Base-by-base conservation (phyloP, 2,329 filamentous ascomycete genomes). In the Cadophora sp. region DNA sequence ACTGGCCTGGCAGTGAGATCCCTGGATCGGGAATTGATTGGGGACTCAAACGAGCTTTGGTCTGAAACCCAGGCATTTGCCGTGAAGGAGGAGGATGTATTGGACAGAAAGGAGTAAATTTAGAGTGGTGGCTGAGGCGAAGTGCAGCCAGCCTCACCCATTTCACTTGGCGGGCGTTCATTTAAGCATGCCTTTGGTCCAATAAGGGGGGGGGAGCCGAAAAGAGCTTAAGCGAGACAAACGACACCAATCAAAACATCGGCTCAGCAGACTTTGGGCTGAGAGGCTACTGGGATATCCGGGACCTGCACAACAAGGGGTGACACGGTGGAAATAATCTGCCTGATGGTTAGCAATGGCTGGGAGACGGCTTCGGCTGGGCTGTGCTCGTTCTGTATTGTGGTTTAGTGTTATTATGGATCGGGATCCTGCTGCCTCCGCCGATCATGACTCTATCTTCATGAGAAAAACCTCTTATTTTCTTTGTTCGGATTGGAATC, bases 41-140 rank as follows among this genome's bases (percentile, higher is more conserved):
- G 59, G 30, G 45, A 33, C 59, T 39, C 51, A 24, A 30, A 20
- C 43, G 48, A 51, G 14, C 8, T 55, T 51, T 43, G 5, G 18
- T 33, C 27, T 65, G 30, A 20, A 36, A 36, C 43, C 30, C 41
- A 24, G 41, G 30, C 24, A 53, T 39, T n/a, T 59, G 62, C 41
- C 20, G 47, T 55, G 43, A 20, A 45, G 41, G 45, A 11, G 18
- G 22, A 30, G 14, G 16, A 39, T 20, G 9, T 20, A 62, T 62
- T 51, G 59, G 59, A 55, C 18, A n/a, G 27, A n/a, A n/a, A 13
- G 33, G 20, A 18, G 33, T 68, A 59, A 68, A 53, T 65, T 62
- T 68, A 65, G 63, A 51, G 36, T 56, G 8, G 56, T 24, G 59
- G 59, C 55, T 65, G 66, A 66, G 63, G 66, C 63, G 66, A 47